A percentile compares a stretch with the other conserved stretches of the same genome.
Conservation (phyloP, 192 early-diverging fungal species). For the Coemansia brasiliensis region DNA sequence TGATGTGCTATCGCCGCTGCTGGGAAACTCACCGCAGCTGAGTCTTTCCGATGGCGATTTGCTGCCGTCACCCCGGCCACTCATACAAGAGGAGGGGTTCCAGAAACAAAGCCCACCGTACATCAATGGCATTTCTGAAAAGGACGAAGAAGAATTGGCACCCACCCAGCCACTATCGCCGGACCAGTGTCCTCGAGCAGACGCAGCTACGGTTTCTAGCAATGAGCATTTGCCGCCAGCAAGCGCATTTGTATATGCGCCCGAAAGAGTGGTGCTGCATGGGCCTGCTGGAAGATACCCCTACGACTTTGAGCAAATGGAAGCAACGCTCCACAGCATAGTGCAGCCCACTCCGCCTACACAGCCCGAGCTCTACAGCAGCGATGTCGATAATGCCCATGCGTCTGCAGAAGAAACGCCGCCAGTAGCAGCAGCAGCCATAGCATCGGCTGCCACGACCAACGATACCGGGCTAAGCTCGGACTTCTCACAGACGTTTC, state of each 20-base stretch:
- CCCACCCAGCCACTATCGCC: conserved; percentile 44
- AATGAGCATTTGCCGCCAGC: conserved; percentile 23
- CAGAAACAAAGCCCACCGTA: too few species aligned
- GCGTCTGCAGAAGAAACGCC: background rate
- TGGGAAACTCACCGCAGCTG: background rate
- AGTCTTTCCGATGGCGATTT: too few species aligned
- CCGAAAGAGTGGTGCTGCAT: conserved; percentile 18
- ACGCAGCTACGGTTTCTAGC: background rate
- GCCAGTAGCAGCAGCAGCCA: background rate
- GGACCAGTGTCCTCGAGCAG: conserved; percentile 9
- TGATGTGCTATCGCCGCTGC: background rate
- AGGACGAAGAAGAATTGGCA: background rate
- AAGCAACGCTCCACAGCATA: conserved; percentile 5
- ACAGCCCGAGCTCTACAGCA: conserved; percentile 16
- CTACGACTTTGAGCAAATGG: conserved; percentile 29
- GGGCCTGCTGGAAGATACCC: conserved; percentile 21
- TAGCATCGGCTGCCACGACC: background rate
- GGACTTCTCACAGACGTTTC: conserved; percentile 40
- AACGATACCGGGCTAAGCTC: conserved; percentile 18
- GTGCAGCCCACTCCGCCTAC: conserved; percentile 27
- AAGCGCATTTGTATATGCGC: conserved; percentile 33
- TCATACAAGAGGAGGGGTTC: background rate
- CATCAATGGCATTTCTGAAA: background rate
- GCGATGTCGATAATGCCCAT: background rate
- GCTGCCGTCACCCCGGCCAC: background rate